phyloP scores from a whole-genome alignment of 2,329 filamentous ascomycete species.

The Fusarium abutilonis region DNA sequence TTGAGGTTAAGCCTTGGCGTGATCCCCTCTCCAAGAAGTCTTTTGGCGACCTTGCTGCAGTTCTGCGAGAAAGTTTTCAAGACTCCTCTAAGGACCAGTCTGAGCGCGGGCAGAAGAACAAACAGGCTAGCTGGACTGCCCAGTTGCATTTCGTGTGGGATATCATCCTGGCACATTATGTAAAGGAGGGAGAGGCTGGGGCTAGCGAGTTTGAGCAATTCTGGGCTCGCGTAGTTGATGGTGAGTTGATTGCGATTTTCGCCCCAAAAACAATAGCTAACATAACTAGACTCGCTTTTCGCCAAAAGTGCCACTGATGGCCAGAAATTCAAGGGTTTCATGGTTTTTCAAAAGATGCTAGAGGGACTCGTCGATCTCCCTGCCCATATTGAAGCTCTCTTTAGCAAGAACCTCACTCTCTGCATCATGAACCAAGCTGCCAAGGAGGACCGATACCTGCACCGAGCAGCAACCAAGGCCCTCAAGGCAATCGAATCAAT shows the following conservation, averaged over 20 bases:
- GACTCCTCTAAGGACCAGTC: conserved; percentile 60
- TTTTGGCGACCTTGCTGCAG: conserved; percentile 73
- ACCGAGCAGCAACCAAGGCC: conserved; percentile 80
- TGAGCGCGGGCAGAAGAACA: conserved; percentile 57
- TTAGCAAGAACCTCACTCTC: conserved; percentile 84
- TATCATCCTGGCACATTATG: conserved; percentile 70
- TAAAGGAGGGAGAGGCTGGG: conserved; percentile 51
- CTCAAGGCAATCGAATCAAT: conserved; percentile 75
- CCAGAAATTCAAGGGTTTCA: conserved; percentile 91
- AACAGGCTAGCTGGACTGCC: conserved; percentile 79
- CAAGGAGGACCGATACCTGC: conserved; percentile 79
- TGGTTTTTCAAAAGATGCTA: conserved; percentile 83
- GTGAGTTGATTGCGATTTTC: conserved; percentile 59
- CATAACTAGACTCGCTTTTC: conserved; percentile 77
- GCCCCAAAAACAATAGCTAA: conserved; percentile 35
- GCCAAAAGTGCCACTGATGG: conserved; percentile 83
- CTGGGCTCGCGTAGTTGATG: conserved; percentile 87
- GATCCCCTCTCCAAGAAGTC: conserved; percentile 79
- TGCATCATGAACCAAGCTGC: conserved; percentile 86
- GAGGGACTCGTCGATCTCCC: conserved; percentile 59
- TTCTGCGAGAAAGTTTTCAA: conserved; percentile 79
- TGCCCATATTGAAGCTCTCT: conserved; percentile 66
- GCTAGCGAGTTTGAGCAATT: conserved; percentile 74
- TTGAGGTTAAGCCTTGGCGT: conserved; percentile 77
- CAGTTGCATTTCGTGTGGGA: conserved; percentile 91